Evolutionary conservation across 2,329 filamentous ascomycete genomes (phyloP).

Genomic region (Hymenoscyphus salicellus): DNA sequence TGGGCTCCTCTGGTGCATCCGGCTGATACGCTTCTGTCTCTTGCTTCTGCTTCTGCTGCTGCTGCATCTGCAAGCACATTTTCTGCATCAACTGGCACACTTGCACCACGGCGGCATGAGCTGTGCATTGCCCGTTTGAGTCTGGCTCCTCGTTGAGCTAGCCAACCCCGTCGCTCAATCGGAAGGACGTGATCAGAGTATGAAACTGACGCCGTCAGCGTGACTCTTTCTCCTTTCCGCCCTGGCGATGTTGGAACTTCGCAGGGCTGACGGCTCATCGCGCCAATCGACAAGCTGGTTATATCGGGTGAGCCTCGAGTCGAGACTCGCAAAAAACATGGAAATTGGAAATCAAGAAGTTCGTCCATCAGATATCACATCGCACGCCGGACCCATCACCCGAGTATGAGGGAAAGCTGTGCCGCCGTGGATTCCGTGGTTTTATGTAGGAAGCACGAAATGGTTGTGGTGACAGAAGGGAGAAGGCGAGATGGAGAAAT

Average conservation of each 20-base stretch:
- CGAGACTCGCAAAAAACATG: background rate
- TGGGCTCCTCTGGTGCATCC: background rate
- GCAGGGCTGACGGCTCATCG: background rate
- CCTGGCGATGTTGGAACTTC: slow-evolving; percentile 1
- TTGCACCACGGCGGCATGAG: background rate
- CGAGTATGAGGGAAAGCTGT: background rate
- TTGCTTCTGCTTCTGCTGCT: background rate
- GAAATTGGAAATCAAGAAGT: background rate
- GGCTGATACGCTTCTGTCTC: background rate
- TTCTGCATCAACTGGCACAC: slow-evolving; percentile 1
- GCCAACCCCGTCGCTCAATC: background rate
- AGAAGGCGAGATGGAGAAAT: background rate
- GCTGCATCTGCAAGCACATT: background rate
- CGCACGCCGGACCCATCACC: background rate
- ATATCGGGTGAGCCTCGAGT: background rate
- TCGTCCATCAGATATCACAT: background rate
- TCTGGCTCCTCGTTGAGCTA: background rate
- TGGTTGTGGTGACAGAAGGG: background rate
- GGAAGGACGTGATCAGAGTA: background rate
- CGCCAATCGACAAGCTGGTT: background rate
- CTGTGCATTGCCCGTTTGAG: background rate
- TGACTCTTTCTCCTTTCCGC: background rate
- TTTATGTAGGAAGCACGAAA: background rate
- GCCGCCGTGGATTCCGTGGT: background rate
- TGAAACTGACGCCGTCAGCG: background rate